Evolutionary conservation across 2,329 filamentous ascomycete genomes (phyloP).

Genomic region (Dactylellina cionopaga): DNA sequence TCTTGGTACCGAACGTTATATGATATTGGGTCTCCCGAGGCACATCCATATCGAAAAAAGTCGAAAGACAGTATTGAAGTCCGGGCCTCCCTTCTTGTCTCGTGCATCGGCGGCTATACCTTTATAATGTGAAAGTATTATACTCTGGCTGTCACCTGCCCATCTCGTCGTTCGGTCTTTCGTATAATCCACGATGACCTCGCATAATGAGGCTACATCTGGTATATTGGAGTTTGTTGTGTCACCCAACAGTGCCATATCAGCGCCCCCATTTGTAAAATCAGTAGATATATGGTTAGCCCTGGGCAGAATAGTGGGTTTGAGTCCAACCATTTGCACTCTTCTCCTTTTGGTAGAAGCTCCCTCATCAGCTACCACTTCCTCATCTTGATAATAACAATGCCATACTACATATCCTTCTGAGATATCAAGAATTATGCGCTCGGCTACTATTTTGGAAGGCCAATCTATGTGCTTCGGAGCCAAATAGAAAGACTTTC

Average conservation of each 20-base stretch:
- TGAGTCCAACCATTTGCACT: conserved; percentile 10
- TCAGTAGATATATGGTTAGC: neutral
- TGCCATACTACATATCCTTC: conserved; percentile 8
- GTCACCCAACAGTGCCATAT: neutral
- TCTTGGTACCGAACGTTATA: conserved; percentile 3
- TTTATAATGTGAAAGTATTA: conserved; percentile 2
- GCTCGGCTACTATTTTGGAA: neutral
- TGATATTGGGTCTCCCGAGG: neutral
- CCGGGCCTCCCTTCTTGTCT: neutral
- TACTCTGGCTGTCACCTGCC: conserved; percentile 21
- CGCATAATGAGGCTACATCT: conserved; percentile 3
- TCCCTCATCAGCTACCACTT: neutral
- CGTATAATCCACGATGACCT: neutral
- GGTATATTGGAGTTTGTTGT: neutral
- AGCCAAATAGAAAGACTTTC: neutral
- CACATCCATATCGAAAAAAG: conserved; percentile 7
- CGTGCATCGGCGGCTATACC: neutral
- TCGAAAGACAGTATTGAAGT: conserved; percentile 7
- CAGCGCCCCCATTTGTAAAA: neutral
- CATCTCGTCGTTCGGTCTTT: neutral
- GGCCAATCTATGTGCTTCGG: neutral
- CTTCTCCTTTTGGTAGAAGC: neutral
- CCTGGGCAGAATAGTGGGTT: conserved; percentile 3
- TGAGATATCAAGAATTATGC: conserved; percentile 3
- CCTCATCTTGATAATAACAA: neutral